Evolutionary conservation across 805 yeast genomes (phyloP).

Genomic region (Hanseniaspora meyeri): DNA sequence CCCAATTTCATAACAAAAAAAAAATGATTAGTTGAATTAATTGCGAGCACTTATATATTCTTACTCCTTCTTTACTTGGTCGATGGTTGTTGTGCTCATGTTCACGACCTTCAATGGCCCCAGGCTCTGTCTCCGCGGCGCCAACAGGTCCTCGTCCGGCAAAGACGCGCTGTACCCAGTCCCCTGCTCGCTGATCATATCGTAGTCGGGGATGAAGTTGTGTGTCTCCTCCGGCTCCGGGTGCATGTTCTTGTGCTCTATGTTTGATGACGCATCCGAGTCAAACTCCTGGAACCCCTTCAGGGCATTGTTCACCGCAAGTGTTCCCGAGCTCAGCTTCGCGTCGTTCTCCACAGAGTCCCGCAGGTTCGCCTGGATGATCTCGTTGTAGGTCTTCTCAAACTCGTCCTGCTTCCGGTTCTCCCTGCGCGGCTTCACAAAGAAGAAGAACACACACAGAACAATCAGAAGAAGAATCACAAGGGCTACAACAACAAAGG

Average conservation of each 20-base stretch:
- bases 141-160: slow-evolving; percentile 14
- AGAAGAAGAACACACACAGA: slow-evolving; percentile 32
- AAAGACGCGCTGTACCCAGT: too few species aligned
- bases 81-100: slow-evolving; percentile 3
- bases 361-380: slow-evolving; percentile 13
- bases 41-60: too few species aligned
- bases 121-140: slow-evolving; percentile 10
- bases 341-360: slow-evolving; percentile 4
- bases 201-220: slow-evolving; percentile 1
- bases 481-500: slow-evolving; percentile 68
- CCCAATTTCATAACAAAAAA: too few species aligned
- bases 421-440: slow-evolving; percentile 21
- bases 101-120: slow-evolving; percentile 3
- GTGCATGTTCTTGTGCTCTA: background rate
- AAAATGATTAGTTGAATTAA: too few species aligned
- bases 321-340: background rate
- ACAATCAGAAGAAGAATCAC: slow-evolving; percentile 37
- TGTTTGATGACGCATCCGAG: slow-evolving; percentile 15
- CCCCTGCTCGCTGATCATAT: background rate
- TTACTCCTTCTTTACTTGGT: background rate
- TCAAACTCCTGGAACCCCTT: slow-evolving; percentile 15
- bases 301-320: slow-evolving; percentile 15
- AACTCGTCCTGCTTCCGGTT: slow-evolving; percentile 18
- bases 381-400: slow-evolving; percentile 22
- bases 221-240: background rate